Conservation (phyloP, 2,329 filamentous ascomycete species). For the Xylariaceae sp. region DNA sequence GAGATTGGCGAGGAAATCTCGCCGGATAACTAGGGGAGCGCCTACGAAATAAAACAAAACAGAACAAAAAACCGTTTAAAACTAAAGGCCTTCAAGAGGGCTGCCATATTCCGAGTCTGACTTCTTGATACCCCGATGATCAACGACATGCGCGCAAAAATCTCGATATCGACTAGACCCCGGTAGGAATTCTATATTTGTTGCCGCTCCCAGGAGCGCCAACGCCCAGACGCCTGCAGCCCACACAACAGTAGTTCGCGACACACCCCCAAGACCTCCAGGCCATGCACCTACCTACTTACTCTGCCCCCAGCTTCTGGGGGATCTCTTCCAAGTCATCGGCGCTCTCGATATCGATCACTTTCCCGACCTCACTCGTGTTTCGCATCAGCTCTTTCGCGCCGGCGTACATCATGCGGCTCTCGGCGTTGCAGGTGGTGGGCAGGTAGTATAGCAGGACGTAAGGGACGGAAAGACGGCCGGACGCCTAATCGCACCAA, state of each 20-base stretch:
- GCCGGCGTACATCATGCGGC: conserved; percentile 90
- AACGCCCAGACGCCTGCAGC: background rate
- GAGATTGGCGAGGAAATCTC: conserved; percentile 58
- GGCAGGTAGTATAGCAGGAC: conserved; percentile 94
- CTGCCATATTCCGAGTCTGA: background rate
- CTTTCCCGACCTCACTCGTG: conserved; percentile 80
- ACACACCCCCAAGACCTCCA: background rate
- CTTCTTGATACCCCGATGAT: background rate
- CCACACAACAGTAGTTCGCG: background rate
- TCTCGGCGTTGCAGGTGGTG: conserved; percentile 79
- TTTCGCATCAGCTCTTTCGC: conserved; percentile 95
- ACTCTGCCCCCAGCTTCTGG: conserved; percentile 48
- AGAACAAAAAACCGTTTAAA: conserved; percentile 1
- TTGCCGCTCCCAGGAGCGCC: background rate
- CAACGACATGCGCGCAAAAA: background rate
- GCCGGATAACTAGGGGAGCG: conserved; percentile 38
- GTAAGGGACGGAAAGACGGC: conserved; percentile 84
- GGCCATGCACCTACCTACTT: background rate
- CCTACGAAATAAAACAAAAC: conserved; percentile 11
- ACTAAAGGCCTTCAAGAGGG: background rate
- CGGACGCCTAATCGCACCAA: conserved; percentile 55
- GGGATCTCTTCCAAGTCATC: conserved; percentile 85
- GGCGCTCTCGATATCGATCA: conserved; percentile 76
- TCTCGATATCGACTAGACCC: background rate
- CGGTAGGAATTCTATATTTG: background rate